Evolutionary conservation across 1,284 basidiomycete species (phyloP), one percentile per base, ranked within the genome.

Genomic region (Amylostereum areolatum): DNA sequence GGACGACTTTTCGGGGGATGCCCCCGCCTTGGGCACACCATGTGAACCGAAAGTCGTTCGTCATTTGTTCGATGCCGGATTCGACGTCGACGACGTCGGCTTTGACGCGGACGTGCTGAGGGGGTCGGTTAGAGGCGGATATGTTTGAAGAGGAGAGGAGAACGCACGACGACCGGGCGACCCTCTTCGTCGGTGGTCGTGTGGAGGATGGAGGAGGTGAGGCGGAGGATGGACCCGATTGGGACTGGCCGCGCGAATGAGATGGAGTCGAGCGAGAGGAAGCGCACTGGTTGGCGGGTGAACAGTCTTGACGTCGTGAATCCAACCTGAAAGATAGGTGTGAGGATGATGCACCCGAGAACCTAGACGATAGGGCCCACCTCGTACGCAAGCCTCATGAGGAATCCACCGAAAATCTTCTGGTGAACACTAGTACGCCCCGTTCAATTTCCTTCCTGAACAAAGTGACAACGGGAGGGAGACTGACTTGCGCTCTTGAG

Each of bases 241-340:
- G 87, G 84, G 0, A 92, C 89, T 0, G 89, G 88, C n/a, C 80
- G 75, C 43, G 79, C 74, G 69, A 92, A 92, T 2, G 81, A 80
- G 61, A 92, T 90, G 45, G 81, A 80, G 62, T 92, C 89, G 8
- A 91, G 75, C 2, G 87, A 83, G 34, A 89, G 70, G 69, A 92
- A 92, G 7, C 77, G 77, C 50, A 90, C 74, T 2, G 78, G 80
- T 2, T 77, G 75, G 25, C 78, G 77, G 5, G 85, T 83, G 62
- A 90, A 89, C 50, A 90, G 67, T 37, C 78, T 79, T 1, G 85
- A 75, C 57, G 83, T 89, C 12, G 83, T 77, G 60, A 88, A 89
- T 1, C 85, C 85, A 37, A 92, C 81, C 81, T 89, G 49, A 27
- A n/a, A 24, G 35, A 11, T 8, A 43, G 34, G 45, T 42, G 49